Conservation (phyloP, 495 filamentous ascomycete species). For the Parmelia sp. region DNA sequence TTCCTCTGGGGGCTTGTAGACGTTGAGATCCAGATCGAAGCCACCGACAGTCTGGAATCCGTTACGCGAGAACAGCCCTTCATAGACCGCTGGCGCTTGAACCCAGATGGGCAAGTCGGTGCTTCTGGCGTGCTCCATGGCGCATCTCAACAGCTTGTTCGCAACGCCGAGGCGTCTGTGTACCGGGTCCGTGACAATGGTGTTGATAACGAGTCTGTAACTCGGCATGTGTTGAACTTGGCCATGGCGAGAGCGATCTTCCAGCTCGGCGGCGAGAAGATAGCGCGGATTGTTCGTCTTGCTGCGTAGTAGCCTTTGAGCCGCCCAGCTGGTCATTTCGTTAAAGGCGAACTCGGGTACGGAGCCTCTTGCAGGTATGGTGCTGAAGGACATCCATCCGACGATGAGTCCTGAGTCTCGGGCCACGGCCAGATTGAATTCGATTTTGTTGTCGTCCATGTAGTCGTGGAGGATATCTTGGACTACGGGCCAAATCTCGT, state of each 20-base stretch:
- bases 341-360: neutral
- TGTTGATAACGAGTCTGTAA: neutral
- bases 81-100: neutral
- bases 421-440: neutral
- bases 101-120: neutral
- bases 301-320: neutral
- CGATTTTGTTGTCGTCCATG: neutral
- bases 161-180: neutral
- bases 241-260: neutral
- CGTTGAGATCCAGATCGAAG: neutral
- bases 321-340: neutral
- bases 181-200: neutral
- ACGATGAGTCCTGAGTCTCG: neutral
- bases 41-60: neutral
- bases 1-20: neutral
- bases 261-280: neutral
- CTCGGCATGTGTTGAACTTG: neutral
- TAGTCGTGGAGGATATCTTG: conserved; percentile 1
- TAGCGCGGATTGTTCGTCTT: neutral
- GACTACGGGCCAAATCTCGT: neutral
- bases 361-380: neutral
- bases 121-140: neutral
- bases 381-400: neutral
- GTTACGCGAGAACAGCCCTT: neutral
- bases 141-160: neutral